Base-by-base conservation (phyloP, 106 monocot genomes). In the Dendrobium nobile region DNA sequence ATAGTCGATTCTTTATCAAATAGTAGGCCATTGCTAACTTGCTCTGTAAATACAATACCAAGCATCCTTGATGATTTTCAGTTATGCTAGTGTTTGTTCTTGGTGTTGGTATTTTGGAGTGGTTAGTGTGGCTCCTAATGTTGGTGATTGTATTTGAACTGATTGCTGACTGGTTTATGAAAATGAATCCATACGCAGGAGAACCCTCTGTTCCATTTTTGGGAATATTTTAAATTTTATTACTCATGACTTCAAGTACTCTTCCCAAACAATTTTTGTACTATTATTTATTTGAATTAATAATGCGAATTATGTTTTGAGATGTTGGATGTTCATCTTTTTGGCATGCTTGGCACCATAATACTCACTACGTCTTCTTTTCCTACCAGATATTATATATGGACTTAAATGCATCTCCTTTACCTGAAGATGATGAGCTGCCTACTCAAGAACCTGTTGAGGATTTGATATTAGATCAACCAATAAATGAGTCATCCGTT, bases 361-460 rank as follows among this genome's bases (percentile, higher is more conserved):
- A 70, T 70, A 16, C 10, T 37, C 11, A 70, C 13, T 37, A 33
- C 10, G 8, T 70, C 7, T 37, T 4, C 13, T 37, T 74, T 74
- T 74, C 43, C 8, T 42, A 5, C 37, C 43, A 74, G 85, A 84
- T 80, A 65, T 67, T 84, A 27, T 89, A 84, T 4, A 94, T 97
- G 97, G 97, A 97, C 83, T 88, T 97, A 70, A 97, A 97, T 75
- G 97, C 92, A 28, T 94, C 94, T 33, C 97, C 97, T 59, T 79
- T 94, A 80, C 97, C 97, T 10, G 97, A 97, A 67, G 97, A 97
- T 61, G 97, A 97, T 77, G 97, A 94, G 15, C 84, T 86, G 41
- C 83, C 79, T 54, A 88, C 85, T 44, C 85, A 83, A 82, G 87
- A 90, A 73, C 87, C 80, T 1, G 41, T 78, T 3, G 87, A 80